Base-by-base conservation (phyloP, 1,139 yeast genomes). In the Yamadazyma trypodendri region DNA sequence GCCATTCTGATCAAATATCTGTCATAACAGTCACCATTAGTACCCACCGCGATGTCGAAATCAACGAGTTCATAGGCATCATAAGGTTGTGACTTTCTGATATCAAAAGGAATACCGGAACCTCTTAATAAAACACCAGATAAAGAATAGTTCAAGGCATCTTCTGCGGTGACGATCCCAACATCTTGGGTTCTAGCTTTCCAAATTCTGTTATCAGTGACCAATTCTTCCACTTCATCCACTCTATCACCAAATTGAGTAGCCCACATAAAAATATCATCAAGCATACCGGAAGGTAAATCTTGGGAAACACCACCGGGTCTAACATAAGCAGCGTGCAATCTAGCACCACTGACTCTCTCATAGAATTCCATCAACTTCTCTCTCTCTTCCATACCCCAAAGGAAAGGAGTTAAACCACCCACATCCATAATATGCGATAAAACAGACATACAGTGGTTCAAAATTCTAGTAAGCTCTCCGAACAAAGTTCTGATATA, bases 341-440 rank as follows among this genome's bases (percentile, higher is more conserved):
- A 75, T 66, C 96, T 81, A 24, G 96, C 95, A 49, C 96, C 96
- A 27, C 88, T 79, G 27, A 86, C 95, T 60, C 95, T 80, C 68
- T 86, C 96, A 62, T 87, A 87, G 60, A 86, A 87, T 63, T 87
- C 96, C 95, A 87, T 87, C 58, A 87, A 75, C 67, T 87, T 87
- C 64, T 86, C 96, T 65, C 96, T 81, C 64, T 87, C 96, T 69
- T 87, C 96, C 63, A 87, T 84, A 46, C 95, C 95, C 96, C 96
- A 87, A 63, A 87, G 71, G 75, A 87, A 87, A 38, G 96, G 96
- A 31, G 96, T 87, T 63, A 87, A 75, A 23, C 95, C 95, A 69
- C 96, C 96, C 40, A 87, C 95, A 72, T 87, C 96, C 95, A 87
- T 86, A 55, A 92, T 89, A 64, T 87, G 96, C 37, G 95, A 79